A percentile compares a stretch with the other conserved stretches of the same genome.
Conservation (phyloP, 352 stramenopile genomes). For the Globisporangium perplexum region DNA sequence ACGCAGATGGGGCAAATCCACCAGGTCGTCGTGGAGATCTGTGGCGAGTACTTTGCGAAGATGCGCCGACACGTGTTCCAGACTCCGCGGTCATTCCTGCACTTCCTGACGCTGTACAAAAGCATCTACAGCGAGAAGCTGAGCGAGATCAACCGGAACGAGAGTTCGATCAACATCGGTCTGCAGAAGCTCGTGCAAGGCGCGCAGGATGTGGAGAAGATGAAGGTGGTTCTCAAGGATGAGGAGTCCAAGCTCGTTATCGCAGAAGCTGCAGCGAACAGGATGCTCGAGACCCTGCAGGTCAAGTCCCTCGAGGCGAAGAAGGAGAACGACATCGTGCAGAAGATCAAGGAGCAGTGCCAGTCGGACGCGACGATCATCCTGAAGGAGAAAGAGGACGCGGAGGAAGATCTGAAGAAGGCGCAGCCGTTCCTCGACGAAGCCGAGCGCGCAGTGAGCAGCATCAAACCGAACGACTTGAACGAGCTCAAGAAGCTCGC, state of each 20-base stretch:
- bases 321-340: constrained; percentile 86
- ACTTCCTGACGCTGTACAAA: constrained; percentile 80
- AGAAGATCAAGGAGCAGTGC: constrained; percentile 86
- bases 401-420: constrained; percentile 85
- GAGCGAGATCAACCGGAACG: constrained; percentile 69
- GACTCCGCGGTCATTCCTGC: constrained; percentile 86
- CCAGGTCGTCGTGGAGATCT: constrained; percentile 63
- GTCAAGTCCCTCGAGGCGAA: constrained; percentile 84
- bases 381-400: constrained; percentile 77
- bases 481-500: constrained; percentile 91
- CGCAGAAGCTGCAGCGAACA: constrained; percentile 76
- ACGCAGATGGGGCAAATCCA: constrained; percentile 72
- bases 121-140: constrained; percentile 72
- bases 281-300: constrained; percentile 76
- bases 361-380: constrained; percentile 75
- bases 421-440: constrained; percentile 90
- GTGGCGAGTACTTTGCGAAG: constrained; percentile 68
- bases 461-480: constrained; percentile 87
- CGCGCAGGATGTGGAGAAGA: constrained; percentile 84
- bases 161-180: constrained; percentile 78
- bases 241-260: constrained; percentile 85
- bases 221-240: constrained; percentile 86
- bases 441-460: constrained; percentile 78
- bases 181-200: constrained; percentile 87
- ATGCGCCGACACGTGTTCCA: constrained; percentile 84